These are phyloP conservation scores for Penicillium chermesinum DNA, from an alignment of 495 filamentous ascomycete genomes.

Conservation along the genomic window DNA sequence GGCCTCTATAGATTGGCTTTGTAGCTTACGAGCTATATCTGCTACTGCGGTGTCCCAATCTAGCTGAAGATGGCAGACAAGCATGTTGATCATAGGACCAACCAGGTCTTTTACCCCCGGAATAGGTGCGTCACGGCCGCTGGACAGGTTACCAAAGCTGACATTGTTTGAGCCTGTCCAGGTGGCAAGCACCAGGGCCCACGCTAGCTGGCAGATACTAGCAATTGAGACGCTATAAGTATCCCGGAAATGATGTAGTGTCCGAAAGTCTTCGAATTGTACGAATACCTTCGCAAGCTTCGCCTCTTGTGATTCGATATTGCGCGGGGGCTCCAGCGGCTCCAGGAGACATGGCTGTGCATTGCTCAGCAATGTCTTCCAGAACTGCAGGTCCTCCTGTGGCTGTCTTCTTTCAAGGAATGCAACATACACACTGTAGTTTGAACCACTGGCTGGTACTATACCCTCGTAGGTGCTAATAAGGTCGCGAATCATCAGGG, in stretches of 20 bases:
- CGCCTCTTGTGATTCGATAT: too few species aligned
- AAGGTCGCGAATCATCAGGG: neutral
- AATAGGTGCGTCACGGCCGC: slow-evolving; percentile 27
- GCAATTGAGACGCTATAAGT: slow-evolving; percentile 12
- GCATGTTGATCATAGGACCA: slow-evolving; percentile 36
- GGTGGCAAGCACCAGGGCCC: slow-evolving; percentile 34
- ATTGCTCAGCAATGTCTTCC: too few species aligned
- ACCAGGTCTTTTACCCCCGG: slow-evolving; percentile 26
- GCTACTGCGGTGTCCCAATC: slow-evolving; percentile 12
- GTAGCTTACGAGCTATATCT: slow-evolving; percentile 25
- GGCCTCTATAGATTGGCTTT: slow-evolving; percentile 32
- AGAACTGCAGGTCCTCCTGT: too few species aligned
- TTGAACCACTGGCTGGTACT: neutral
- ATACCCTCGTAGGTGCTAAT: neutral
- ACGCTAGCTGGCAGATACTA: slow-evolving; percentile 33
- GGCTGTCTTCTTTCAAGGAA: too few species aligned
- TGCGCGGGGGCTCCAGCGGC: too few species aligned
- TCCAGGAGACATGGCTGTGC: too few species aligned
- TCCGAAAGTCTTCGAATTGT: neutral
- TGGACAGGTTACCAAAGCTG: slow-evolving; percentile 32
- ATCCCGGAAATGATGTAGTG: slow-evolving; percentile 16
- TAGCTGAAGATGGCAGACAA: slow-evolving; percentile 17
- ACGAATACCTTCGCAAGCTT: too few species aligned
- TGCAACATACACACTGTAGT: too few species aligned
- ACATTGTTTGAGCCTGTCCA: slow-evolving; percentile 34